Conservation (phyloP, 1,139 yeast species). For the Lodderomyces margitis region DNA sequence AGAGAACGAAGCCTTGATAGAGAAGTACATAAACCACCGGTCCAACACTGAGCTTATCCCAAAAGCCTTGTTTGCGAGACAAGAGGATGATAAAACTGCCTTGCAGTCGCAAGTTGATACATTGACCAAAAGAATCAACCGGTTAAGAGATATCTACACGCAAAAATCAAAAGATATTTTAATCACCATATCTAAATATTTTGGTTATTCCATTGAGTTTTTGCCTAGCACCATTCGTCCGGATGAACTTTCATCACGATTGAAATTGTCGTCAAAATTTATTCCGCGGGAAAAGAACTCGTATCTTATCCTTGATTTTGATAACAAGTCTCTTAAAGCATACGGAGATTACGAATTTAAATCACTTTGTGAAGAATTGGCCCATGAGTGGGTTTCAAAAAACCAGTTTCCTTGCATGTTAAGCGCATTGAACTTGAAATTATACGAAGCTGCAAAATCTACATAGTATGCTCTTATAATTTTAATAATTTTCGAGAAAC, state of each 20-base stretch:
- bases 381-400: conserved; percentile 65
- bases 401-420: conserved; percentile 78
- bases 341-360: conserved; percentile 46
- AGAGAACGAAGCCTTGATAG: conserved; percentile 61
- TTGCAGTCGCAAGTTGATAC: conserved; percentile 51
- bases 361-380: conserved; percentile 52
- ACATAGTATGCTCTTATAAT: neutral
- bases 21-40: conserved; percentile 19
- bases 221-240: conserved; percentile 59
- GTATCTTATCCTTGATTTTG: conserved; percentile 39
- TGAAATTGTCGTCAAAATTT: conserved; percentile 64
- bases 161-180: conserved; percentile 73
- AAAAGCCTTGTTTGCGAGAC: conserved; percentile 60
- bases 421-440: conserved; percentile 68
- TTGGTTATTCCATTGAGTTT: conserved; percentile 77
- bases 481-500: conserved; percentile 16
- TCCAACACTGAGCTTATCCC: conserved; percentile 42
- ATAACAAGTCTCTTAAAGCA: conserved; percentile 38
- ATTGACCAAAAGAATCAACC: conserved; percentile 52
- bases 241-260: conserved; percentile 43
- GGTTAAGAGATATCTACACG: conserved; percentile 66
- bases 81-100: conserved; percentile 52
- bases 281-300: conserved; percentile 23
- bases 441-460: conserved; percentile 40
- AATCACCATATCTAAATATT: conserved; percentile 61